Conservation (phyloP, 116 monocot genomes). For the Iris pallida region DNA sequence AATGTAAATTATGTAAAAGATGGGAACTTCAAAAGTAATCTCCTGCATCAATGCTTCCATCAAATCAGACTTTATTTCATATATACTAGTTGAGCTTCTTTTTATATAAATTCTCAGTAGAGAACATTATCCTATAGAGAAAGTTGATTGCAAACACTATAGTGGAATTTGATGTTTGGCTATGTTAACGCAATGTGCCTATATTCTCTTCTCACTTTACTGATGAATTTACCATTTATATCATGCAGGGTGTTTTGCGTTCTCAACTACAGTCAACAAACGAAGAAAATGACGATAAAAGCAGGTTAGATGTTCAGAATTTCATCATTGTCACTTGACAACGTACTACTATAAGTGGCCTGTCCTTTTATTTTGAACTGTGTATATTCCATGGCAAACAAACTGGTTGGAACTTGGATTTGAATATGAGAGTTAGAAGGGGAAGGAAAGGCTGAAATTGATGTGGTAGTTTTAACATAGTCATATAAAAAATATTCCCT, state of each 20-base stretch:
- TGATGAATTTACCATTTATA: not conserved
- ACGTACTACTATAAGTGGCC: too few relatives aligned
- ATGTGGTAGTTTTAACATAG: too few relatives aligned
- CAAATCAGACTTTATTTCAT: not conserved
- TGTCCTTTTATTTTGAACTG: too few relatives aligned
- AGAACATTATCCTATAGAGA: not conserved
- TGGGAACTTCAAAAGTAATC: not conserved
- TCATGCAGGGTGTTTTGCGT: constrained; percentile 49
- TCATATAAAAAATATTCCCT: too few relatives aligned
- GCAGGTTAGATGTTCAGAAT: constrained; percentile 28
- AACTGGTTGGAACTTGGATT: too few relatives aligned
- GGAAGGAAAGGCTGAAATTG: too few relatives aligned
- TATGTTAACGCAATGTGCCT: not conserved
- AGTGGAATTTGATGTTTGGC: not conserved
- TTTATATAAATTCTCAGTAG: not conserved
- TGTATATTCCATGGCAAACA: too few relatives aligned
- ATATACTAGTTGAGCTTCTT: not conserved
- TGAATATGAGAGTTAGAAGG: too few relatives aligned
- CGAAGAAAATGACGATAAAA: constrained; percentile 56
- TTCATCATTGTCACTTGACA: constrained; percentile 4
- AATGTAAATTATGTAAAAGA: not conserved
- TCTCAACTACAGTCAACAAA: constrained; percentile 71
- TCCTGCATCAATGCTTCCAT: too few relatives aligned
- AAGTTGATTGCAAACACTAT: not conserved
- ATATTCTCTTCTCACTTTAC: not conserved